phyloP scores from a whole-genome alignment of 2,329 filamentous ascomycete genomes.

The Trichoderma semiorbis region DNA sequence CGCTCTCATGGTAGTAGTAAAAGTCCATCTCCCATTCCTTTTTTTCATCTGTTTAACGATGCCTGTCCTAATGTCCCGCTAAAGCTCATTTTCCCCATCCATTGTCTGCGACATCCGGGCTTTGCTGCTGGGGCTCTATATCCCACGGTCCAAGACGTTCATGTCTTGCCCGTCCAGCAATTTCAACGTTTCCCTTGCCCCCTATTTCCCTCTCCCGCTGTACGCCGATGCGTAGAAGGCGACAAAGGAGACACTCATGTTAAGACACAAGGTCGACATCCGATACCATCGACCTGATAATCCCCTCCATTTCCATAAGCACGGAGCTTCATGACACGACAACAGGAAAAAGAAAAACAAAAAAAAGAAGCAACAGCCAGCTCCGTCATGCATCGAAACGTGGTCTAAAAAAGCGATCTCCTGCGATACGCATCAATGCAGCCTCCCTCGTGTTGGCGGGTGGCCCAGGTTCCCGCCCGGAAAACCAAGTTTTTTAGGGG shows the following conservation, averaged over 20 bases:
- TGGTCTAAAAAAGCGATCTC: slow-evolving; percentile 45
- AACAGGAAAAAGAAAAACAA: slow-evolving; percentile 39
- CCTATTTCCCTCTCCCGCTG: slow-evolving; percentile 9
- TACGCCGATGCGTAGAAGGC: slow-evolving; percentile 9
- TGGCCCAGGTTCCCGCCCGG: slow-evolving; percentile 27
- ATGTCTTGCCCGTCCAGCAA: slow-evolving; percentile 17
- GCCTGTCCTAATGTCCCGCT: slow-evolving; percentile 17
- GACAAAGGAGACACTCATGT: slow-evolving; percentile 18
- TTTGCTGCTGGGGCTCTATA: slow-evolving; percentile 20
- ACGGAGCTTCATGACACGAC: slow-evolving; percentile 28
- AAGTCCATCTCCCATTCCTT: slow-evolving; percentile 17
- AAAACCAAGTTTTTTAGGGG: slow-evolving; percentile 23
- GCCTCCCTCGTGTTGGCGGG: slow-evolving; percentile 28
- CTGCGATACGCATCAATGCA: slow-evolving; percentile 36
- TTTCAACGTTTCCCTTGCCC: slow-evolving; percentile 4
- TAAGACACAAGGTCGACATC: slow-evolving; percentile 19
- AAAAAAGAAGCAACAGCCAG: slow-evolving; percentile 43
- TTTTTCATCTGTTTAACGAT: slow-evolving; percentile 19
- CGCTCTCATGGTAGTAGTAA: slow-evolving; percentile 9
- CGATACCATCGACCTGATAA: slow-evolving; percentile 23
- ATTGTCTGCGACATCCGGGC: slow-evolving; percentile 13
- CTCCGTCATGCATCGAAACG: slow-evolving; percentile 49
- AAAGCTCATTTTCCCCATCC: slow-evolving; percentile 17
- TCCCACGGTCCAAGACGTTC: slow-evolving; percentile 20
- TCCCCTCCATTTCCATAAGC: slow-evolving; percentile 27